Evolutionary conservation across 1,139 yeast genomes (phyloP).

Genomic region (Yamadazyma trypodendri): DNA sequence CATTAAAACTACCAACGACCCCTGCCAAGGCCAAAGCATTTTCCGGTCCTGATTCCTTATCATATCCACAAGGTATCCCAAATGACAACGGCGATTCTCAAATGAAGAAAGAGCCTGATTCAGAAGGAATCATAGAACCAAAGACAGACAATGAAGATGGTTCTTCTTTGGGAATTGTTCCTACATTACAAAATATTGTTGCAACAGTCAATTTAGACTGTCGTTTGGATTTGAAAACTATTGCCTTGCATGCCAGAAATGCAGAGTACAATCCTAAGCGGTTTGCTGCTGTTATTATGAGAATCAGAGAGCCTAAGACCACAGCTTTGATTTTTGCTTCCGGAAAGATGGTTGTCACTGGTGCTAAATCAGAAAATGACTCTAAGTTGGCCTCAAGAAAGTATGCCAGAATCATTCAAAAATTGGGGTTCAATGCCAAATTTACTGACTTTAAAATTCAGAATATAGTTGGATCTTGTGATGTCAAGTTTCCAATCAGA

Average conservation of each 20-base stretch:
- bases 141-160: slow-evolving; percentile 59
- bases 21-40: slow-evolving; percentile 81
- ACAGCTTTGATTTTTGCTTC: slow-evolving; percentile 97
- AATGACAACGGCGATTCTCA: slow-evolving; percentile 18
- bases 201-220: slow-evolving; percentile 98
- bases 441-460: slow-evolving; percentile 97
- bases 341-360: slow-evolving; percentile 99
- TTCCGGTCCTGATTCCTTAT: slow-evolving; percentile 64
- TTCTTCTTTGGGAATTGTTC: slow-evolving; percentile 89
- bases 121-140: slow-evolving; percentile 35
- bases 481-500: slow-evolving; percentile 95
- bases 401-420: slow-evolving; percentile 96
- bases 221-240: slow-evolving; percentile 91
- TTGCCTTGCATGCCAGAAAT: slow-evolving; percentile 97
- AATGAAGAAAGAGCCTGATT: slow-evolving; percentile 29
- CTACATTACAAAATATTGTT: slow-evolving; percentile 93
- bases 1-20: slow-evolving; percentile 72
- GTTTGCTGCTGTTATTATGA: slow-evolving; percentile 99
- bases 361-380: slow-evolving; percentile 98
- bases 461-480: slow-evolving; percentile 98
- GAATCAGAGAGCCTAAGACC: slow-evolving; percentile 98
- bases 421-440: slow-evolving; percentile 93
- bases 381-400: slow-evolving; percentile 95
- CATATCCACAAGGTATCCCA: slow-evolving; percentile 55
- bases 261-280: slow-evolving; percentile 98